Evolutionary conservation across 139 green algal species (phyloP), one percentile per base, ranked within the genome.

Genomic region (Bryopsis sp.): DNA sequence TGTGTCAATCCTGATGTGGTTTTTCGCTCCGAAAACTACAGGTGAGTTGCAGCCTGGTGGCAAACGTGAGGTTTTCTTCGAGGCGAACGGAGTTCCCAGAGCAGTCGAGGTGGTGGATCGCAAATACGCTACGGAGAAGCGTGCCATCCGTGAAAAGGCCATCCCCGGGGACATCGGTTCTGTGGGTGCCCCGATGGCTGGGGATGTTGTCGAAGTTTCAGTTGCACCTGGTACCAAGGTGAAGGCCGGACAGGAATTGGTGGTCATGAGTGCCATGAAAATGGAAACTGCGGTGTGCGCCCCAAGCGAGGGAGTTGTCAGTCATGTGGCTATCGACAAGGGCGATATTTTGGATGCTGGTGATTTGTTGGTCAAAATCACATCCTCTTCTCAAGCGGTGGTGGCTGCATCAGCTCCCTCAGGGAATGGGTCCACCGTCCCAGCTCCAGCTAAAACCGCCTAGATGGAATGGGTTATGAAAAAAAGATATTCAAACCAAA

Each of bases 201-300:
- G 92, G 31, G 78, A 87, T 47, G 83, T 97, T 32, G 79, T 97
- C 31, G 90, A 97, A 73, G 80, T 83, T 24, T 50, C 54, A n/a
- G 78, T 83, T 15, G 76, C 73, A 60, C 24, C 75, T 26, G 76
- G 86, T 35, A 34, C 67, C 1, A n/a, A 62, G 1, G 87, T 95
- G 19, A 74, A 81, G 38, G 85, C 89, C 26, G 92, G 92, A 3
- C 78, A 93, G 79, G 60, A 84, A 65, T 65, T 97, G 54, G 84
- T 87, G 36, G 79, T 97, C 46, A 81, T 97, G 73, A 84, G 73
- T 35, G 92, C 92, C 5, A 97, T 97, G 92, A 97, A 97, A 81
- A 97, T 97, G 92, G 92, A 97, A 83, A 97, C 91, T 0, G 82
- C 79, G 5, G 85, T 97, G n/a, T 80, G 77, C 15, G 83, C 88